Base-by-base conservation (phyloP, 2,329 filamentous ascomycete genomes). In the Ilyonectria mors-panacis region DNA sequence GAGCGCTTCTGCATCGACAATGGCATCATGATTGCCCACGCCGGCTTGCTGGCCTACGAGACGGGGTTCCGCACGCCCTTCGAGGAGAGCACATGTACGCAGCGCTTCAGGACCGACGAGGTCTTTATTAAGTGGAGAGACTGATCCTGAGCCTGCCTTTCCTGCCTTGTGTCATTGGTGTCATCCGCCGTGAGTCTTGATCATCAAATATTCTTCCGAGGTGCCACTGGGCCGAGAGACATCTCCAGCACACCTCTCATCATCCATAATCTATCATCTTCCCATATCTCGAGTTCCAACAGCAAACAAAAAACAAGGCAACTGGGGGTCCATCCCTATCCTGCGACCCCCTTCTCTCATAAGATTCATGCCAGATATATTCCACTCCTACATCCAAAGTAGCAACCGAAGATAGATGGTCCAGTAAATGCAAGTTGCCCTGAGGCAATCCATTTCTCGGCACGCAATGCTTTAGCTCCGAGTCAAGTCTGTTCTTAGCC, bases 1-100 rank as follows among this genome's bases (percentile, higher is more conserved):
- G 96, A 99, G 85, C 87, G 96, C 51, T 99, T 97, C 80, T 99
- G 96, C 80, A 99, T 99, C 75, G 96, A 99, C 81, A 99, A 99
- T 76, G 96, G 96, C 55, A 98, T 99, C 78, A 99, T 99, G 96
- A 73, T 99, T 83, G 96, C 96, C 1, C 95, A 99, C 80, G 96
- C 96, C 2, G 96, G 96, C 2, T 82, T 99, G 75, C 80, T 98
- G 76, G 95, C 95, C 1, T 96, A 93, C 79, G 86, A 91, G 80
- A 95, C 91, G 17, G 95, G 95, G 1, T 94, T 94, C 77, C 86
- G 83, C 66, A 98, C 94, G 1, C 83, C 87, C 8, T 79, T 98
- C 53, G 90, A 92, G 70, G 93, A 98, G 50, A 95, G 92, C 73
- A 94, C 92, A 13, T 97, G 92, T 80, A 95, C 93, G 15, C 93